phyloP scores from a whole-genome alignment of 129 eudicot species.

The Chrysanthemum lavandulifolium region DNA sequence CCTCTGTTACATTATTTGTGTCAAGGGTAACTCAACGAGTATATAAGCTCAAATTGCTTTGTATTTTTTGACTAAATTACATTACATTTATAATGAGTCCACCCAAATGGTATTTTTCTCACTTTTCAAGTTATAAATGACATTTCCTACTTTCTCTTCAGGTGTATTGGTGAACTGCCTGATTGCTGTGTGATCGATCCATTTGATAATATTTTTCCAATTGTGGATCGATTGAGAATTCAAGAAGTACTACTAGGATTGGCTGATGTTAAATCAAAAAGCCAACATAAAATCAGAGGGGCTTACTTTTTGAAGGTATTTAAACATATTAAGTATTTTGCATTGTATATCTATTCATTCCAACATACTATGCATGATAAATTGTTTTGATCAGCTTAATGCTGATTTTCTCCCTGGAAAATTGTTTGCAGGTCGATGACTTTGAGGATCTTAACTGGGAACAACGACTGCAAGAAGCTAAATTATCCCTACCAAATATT shows the following conservation, averaged over 20 bases:
- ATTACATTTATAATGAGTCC: constrained; percentile 3
- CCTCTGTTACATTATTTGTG: too few relatives aligned
- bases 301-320: constrained; percentile 74
- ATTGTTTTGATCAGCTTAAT: constrained; percentile 11
- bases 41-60: constrained; percentile 5
- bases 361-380: neutral
- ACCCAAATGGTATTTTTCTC: neutral
- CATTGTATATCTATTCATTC: constrained; percentile 7
- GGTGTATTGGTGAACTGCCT: constrained; percentile 52
- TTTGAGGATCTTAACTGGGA: constrained; percentile 59
- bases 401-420: constrained; percentile 13
- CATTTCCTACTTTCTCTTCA: constrained; percentile 24
- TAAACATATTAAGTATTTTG: constrained; percentile 5
- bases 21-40: neutral
- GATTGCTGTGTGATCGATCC: constrained; percentile 82
- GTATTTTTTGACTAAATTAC: constrained; percentile 5
- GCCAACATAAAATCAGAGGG: constrained; percentile 65
- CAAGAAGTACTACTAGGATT: constrained; percentile 70
- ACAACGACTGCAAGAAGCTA: constrained; percentile 59
- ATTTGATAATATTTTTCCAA: constrained; percentile 68
- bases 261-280: constrained; percentile 45
- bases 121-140: neutral
- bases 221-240: constrained; percentile 75
- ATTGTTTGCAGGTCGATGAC: constrained; percentile 60
- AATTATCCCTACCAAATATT: constrained; percentile 65